These are phyloP conservation scores for Zoysia pacifica DNA, from an alignment of 176 grass and related monocot genomes.

Conservation along the genomic window DNA sequence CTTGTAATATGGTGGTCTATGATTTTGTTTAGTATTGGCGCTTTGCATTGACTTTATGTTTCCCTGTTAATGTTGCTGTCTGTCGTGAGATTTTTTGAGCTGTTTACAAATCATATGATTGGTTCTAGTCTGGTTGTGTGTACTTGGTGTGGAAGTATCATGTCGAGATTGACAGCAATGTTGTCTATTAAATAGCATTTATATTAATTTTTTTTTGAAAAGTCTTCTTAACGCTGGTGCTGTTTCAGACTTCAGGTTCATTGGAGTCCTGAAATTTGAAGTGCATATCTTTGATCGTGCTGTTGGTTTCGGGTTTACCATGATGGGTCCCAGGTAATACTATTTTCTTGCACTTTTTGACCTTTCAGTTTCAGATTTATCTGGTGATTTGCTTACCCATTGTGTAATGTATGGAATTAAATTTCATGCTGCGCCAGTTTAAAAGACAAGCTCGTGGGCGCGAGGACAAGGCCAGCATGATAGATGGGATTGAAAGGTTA, in stretches of 20 bases:
- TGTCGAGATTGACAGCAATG: background rate
- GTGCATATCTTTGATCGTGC: background rate
- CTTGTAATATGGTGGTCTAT: constrained; percentile 17
- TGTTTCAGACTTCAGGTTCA: constrained; percentile 20
- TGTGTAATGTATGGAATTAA: too few species aligned
- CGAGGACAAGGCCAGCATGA: too few species aligned
- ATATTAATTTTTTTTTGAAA: background rate
- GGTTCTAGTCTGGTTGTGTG: background rate
- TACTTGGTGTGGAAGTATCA: background rate
- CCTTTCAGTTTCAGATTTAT: too few species aligned
- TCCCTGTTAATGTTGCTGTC: background rate
- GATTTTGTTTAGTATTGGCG: background rate
- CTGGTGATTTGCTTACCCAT: too few species aligned
- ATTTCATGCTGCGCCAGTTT: too few species aligned
- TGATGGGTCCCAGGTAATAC: constrained; percentile 5
- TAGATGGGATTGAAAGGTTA: too few species aligned
- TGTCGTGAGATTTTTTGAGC: constrained; percentile 3
- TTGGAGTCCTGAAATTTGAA: constrained; percentile 1
- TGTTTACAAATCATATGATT: background rate
- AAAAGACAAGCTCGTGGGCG: too few species aligned
- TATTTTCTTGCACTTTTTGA: background rate
- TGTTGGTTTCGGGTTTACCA: constrained; percentile 1
- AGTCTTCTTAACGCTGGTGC: background rate
- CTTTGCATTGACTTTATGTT: background rate
- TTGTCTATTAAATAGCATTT: background rate